phyloP scores from a whole-genome alignment of 441 rosid genomes.

The Metrosideros polymorpha region DNA sequence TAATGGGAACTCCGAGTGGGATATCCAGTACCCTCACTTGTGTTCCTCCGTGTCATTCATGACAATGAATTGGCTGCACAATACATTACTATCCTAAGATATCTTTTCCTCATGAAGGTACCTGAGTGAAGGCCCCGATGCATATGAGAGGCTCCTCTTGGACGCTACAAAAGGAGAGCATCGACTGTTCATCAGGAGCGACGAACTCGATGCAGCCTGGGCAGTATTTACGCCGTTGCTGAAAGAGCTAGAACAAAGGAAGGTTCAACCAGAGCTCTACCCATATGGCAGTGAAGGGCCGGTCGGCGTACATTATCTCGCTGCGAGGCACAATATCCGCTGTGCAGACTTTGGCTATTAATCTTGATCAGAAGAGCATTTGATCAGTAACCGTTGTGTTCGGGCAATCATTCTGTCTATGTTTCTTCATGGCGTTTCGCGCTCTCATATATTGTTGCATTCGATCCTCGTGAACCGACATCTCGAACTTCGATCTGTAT shows the following conservation, averaged over 20 bases:
- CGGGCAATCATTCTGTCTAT: neutral
- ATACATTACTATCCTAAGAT: neutral
- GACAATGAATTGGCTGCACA: neutral
- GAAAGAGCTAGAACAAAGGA: neutral
- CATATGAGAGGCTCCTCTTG: constrained; percentile 10
- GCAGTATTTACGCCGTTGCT: neutral
- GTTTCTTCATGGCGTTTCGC: neutral
- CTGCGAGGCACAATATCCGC: constrained; percentile 1
- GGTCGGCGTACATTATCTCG: constrained; percentile 1
- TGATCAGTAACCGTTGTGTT: neutral
- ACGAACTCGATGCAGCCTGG: constrained; percentile 10
- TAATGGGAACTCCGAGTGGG: neutral
- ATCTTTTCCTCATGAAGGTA: neutral
- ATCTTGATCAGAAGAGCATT: neutral
- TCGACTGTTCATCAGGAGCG: constrained; percentile 6
- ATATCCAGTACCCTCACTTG: neutral
- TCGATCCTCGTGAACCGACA: neutral
- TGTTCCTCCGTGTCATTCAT: neutral
- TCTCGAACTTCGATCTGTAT: neutral
- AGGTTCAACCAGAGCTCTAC: constrained; percentile 6
- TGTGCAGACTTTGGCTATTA: neutral
- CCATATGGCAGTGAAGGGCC: constrained; percentile 6
- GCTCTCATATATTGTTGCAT: neutral
- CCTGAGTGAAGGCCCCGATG: neutral
- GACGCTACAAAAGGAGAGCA: constrained; percentile 2